A percentile compares a stretch with the other conserved stretches of the same genome.
Evolutionary conservation across 2,329 filamentous ascomycete species (phyloP).

Genomic region (Hypomyces rosellus): DNA sequence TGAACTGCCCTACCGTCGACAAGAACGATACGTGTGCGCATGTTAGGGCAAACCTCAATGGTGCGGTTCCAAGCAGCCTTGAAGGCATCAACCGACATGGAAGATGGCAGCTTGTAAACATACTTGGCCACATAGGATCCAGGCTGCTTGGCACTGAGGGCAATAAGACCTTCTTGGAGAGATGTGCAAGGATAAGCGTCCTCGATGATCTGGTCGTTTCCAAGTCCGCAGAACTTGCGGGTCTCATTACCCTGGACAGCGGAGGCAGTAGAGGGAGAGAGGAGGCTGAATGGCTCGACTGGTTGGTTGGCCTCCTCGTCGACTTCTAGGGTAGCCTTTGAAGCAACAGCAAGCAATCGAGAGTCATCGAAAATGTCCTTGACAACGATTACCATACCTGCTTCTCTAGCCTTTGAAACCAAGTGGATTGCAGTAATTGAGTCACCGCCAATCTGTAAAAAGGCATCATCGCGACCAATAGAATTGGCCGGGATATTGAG

Average conservation of each 20-base stretch:
- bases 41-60: constrained; percentile 6
- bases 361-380: constrained; percentile 12
- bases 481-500: neutral
- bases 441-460: constrained; percentile 14
- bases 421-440: constrained; percentile 13
- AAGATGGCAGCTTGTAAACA: constrained; percentile 6
- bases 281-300: too few relatives aligned
- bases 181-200: constrained; percentile 19
- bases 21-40: constrained; percentile 8
- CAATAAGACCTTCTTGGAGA: constrained; percentile 19
- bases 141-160: constrained; percentile 23
- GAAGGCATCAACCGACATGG: constrained; percentile 17
- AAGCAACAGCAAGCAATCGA: constrained; percentile 1
- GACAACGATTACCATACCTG: constrained; percentile 10
- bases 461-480: constrained; percentile 14
- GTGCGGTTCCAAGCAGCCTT: constrained; percentile 21
- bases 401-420: constrained; percentile 10
- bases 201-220: constrained; percentile 5
- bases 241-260: neutral
- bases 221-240: neutral
- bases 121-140: constrained; percentile 28
- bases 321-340: too few relatives aligned
- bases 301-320: neutral
- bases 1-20: neutral
- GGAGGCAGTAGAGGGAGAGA: too few relatives aligned